Evolutionary conservation across 1,284 basidiomycete species (phyloP).

Genomic region (Cryptococcus sp.): DNA sequence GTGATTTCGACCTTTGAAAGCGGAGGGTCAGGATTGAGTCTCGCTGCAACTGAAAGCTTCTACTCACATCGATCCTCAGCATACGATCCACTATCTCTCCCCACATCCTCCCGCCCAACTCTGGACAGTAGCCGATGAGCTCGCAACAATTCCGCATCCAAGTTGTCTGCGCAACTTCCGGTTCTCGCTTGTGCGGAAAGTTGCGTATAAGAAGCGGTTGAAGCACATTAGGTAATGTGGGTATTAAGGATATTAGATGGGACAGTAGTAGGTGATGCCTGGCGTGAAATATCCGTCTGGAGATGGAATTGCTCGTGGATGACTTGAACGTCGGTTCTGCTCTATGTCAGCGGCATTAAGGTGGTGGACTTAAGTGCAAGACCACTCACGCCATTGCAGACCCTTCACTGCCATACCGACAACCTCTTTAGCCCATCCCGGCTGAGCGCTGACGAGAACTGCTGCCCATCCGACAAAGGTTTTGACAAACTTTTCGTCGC

Average conservation of each 20-base stretch:
- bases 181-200: constrained; percentile 93
- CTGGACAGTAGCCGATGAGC: constrained; percentile 85
- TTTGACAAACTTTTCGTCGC: constrained; percentile 73
- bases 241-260: constrained; percentile 83
- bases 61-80: constrained; percentile 87
- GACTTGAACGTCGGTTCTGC: constrained; percentile 28
- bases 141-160: constrained; percentile 89
- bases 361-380: not conserved
- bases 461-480: constrained; percentile 85
- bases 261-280: constrained; percentile 81
- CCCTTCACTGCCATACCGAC: constrained; percentile 79
- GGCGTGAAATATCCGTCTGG: constrained; percentile 80
- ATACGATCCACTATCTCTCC: constrained; percentile 85
- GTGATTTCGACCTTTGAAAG: constrained; percentile 85
- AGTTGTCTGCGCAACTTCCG: constrained; percentile 75
- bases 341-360: constrained; percentile 7
- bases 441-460: constrained; percentile 88
- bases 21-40: not conserved
- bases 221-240: constrained; percentile 81
- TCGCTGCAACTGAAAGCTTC: not conserved
- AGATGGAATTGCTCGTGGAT: constrained; percentile 55
- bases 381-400: constrained; percentile 78
- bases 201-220: constrained; percentile 78
- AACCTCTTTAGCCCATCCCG: constrained; percentile 85
- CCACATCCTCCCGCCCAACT: constrained; percentile 80